These are phyloP conservation scores for Paradendryphiella salina DNA, from an alignment of 2,329 filamentous ascomycete genomes.

Conservation along the genomic window DNA sequence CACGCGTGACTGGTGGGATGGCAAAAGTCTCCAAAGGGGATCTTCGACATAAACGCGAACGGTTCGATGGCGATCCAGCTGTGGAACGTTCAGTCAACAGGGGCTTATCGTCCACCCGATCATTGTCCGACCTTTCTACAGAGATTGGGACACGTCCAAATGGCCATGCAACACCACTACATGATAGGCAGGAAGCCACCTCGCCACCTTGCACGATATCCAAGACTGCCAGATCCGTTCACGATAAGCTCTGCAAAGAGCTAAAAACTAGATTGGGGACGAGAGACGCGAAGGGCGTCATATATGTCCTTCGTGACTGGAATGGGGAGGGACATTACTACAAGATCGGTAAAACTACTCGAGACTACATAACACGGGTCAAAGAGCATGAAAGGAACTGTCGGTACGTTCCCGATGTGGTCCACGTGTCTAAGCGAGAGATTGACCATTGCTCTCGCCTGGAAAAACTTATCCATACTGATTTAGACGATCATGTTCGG, in stretches of 20 bases:
- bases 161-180: too few species aligned
- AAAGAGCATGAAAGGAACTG: conserved; percentile 7
- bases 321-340: neutral
- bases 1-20: too few species aligned
- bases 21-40: too few species aligned
- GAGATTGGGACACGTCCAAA: too few species aligned
- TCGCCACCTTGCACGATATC: neutral
- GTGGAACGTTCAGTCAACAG: too few species aligned
- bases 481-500: neutral
- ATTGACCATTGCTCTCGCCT: conserved; percentile 1
- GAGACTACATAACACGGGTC: neutral
- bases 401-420: neutral
- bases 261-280: neutral
- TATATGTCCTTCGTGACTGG: conserved; percentile 13
- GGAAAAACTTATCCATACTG: conserved; percentile 11
- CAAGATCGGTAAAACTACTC: conserved; percentile 17
- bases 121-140: too few species aligned
- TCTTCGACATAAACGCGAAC: too few species aligned
- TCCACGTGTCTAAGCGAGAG: neutral
- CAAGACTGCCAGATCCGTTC: neutral
- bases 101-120: too few species aligned
- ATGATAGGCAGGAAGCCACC: too few species aligned
- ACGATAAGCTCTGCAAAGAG: conserved; percentile 1
- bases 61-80: too few species aligned
- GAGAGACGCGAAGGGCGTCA: conserved; percentile 1